Percentiles rank a stretch among this genome's conserved stretches.
Evolutionary conservation across 164 flowering plant species (phyloP).

Genomic region (Tinospora cordifolia): DNA sequence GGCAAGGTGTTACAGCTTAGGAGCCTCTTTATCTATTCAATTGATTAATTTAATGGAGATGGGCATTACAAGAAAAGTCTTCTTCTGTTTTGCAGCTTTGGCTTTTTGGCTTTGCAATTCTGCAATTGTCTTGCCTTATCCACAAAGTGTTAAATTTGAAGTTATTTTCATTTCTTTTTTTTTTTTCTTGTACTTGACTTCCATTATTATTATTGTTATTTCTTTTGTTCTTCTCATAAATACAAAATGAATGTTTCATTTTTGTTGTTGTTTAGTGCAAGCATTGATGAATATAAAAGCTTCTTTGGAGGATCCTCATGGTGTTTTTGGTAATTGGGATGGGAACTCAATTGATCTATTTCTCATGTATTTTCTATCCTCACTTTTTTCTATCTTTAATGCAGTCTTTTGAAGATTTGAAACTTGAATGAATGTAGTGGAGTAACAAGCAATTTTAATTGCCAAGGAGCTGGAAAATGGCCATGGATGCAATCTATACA

Average conservation of each 20-base stretch:
- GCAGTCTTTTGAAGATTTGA: slow-evolving; percentile 66
- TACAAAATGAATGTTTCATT: not conserved
- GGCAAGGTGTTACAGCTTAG: too few species aligned
- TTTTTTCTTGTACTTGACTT: not conserved
- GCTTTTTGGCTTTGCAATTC: slow-evolving; percentile 31
- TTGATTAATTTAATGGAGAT: slow-evolving; percentile 34
- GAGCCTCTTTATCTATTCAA: too few species aligned
- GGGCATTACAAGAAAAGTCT: slow-evolving; percentile 19
- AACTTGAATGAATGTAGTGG: too few species aligned
- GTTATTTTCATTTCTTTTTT: slow-evolving; percentile 32
- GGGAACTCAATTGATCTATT: slow-evolving; percentile 87
- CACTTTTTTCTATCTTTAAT: too few species aligned
- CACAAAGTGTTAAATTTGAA: slow-evolving; percentile 88
- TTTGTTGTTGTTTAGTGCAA: slow-evolving; percentile 32
- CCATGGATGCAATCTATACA: too few species aligned
- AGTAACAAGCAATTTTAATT: too few species aligned
- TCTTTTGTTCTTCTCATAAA: not conserved
- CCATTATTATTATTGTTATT: not conserved
- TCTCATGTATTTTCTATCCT: slow-evolving; percentile 97
- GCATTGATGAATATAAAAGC: slow-evolving; percentile 60
- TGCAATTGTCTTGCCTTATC: slow-evolving; percentile 55
- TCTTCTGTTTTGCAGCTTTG: slow-evolving; percentile 27
- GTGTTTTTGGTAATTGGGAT: slow-evolving; percentile 86
- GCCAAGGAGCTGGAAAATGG: too few species aligned
- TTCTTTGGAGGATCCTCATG: slow-evolving; percentile 65